A percentile compares a stretch with the other conserved stretches of the same genome.
phyloP scores from a whole-genome alignment of 768 basidiomycete species.

The Sistotremastrum niveocremeum region DNA sequence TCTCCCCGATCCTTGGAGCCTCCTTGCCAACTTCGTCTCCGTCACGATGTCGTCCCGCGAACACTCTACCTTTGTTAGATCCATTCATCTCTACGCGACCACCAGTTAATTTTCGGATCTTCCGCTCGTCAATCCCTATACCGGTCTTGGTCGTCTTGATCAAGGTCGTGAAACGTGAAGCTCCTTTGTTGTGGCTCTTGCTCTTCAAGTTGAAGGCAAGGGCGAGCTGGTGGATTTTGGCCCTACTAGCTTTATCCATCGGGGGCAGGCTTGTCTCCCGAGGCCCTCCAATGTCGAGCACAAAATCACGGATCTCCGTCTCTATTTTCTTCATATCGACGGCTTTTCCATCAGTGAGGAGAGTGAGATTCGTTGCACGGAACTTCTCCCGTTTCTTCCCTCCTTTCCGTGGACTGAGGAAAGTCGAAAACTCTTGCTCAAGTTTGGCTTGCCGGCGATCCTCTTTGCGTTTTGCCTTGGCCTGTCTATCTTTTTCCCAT shows the following conservation, averaged over 20 bases:
- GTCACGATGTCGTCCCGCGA: constrained; percentile 46
- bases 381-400: constrained; percentile 60
- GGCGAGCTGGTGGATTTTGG: constrained; percentile 72
- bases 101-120: constrained; percentile 31
- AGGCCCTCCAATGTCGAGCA: constrained; percentile 37
- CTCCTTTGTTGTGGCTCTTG: constrained; percentile 56
- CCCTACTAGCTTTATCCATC: constrained; percentile 57
- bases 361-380: constrained; percentile 37
- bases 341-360: constrained; percentile 30
- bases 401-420: constrained; percentile 40
- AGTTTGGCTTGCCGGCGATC: constrained; percentile 44
- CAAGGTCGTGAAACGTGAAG: constrained; percentile 64
- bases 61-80: constrained; percentile 9
- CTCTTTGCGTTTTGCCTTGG: constrained; percentile 67
- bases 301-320: constrained; percentile 55
- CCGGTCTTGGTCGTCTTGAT: constrained; percentile 52
- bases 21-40: constrained; percentile 85
- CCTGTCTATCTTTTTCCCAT: constrained; percentile 72
- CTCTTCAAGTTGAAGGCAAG: constrained; percentile 65
- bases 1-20: constrained; percentile 66
- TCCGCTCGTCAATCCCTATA: constrained; percentile 40
- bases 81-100: constrained; percentile 18
- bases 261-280: constrained; percentile 60
- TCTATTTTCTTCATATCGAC: constrained; percentile 58
- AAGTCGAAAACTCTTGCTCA: constrained; percentile 46